Percentiles rank a stretch among this genome's conserved stretches.
These are phyloP conservation scores for Pseudogymnoascus sp. DNA, from an alignment of 2,329 filamentous ascomycete genomes.

Conservation along the genomic window DNA sequence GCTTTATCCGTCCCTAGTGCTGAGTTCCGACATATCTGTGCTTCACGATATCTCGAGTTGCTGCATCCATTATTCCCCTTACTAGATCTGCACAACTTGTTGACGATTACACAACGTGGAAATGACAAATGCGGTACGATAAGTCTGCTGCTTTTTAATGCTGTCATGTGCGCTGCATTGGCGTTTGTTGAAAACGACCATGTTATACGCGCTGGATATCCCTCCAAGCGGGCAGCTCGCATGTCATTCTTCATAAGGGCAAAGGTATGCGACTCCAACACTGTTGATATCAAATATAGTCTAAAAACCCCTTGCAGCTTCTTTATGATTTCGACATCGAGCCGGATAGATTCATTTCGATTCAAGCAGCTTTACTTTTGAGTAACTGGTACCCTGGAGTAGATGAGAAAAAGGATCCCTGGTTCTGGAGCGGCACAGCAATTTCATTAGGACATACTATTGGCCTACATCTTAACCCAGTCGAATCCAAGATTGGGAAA, in stretches of 20 bases:
- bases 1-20: background rate
- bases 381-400: constrained; percentile 94
- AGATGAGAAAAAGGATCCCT: constrained; percentile 90
- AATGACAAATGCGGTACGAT: constrained; percentile 30
- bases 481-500: constrained; percentile 60
- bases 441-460: constrained; percentile 86
- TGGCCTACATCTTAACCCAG: constrained; percentile 75
- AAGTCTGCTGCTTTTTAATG: constrained; percentile 81
- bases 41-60: background rate
- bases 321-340: constrained; percentile 93
- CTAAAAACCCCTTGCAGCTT: constrained; percentile 35
- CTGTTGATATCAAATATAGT: background rate
- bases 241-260: constrained; percentile 81
- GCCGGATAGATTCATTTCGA: constrained; percentile 73
- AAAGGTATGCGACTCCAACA: constrained; percentile 29
- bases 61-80: background rate
- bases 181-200: constrained; percentile 74
- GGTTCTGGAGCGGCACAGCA: constrained; percentile 95
- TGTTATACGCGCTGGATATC: constrained; percentile 67
- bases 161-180: constrained; percentile 83
- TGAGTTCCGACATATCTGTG: background rate
- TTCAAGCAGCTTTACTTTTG: constrained; percentile 80
- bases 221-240: constrained; percentile 67
- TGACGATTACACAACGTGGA: background rate
- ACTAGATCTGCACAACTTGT: background rate